Evolutionary conservation across 202 grass and related monocot genomes (phyloP).

Genomic region (Miscanthus sacchariflorus): DNA sequence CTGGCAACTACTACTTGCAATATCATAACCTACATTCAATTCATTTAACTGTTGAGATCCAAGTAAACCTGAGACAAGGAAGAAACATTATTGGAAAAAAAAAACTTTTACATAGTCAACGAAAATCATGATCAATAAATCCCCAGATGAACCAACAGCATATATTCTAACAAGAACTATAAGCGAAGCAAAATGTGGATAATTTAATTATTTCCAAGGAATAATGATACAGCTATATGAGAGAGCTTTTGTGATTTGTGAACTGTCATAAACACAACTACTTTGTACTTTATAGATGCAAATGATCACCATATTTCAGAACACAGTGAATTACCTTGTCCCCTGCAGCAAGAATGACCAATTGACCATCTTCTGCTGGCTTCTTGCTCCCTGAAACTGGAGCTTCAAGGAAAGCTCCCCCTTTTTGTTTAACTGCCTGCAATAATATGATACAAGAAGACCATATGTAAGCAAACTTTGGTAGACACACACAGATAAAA

Average conservation of each 20-base stretch:
- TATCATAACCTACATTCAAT: constrained; percentile 2
- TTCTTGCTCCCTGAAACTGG: constrained; percentile 99
- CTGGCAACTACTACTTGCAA: constrained; percentile 6
- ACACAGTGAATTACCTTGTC: constrained; percentile 69
- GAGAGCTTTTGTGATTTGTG: background rate
- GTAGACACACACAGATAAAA: background rate
- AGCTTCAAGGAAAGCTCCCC: constrained; percentile 91
- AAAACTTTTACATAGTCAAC: background rate
- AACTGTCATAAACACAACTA: background rate
- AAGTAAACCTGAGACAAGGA: background rate
- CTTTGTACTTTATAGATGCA: background rate
- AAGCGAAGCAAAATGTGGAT: background rate
- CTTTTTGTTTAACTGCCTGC: constrained; percentile 77
- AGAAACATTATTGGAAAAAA: background rate
- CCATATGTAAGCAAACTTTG: constrained; percentile 35
- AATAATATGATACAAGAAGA: constrained; percentile 36
- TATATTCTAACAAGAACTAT: background rate
- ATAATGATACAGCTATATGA: background rate
- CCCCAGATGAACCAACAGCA: background rate
- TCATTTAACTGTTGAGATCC: background rate
- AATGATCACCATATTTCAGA: background rate
- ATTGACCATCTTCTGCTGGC: constrained; percentile 98
- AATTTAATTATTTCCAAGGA: background rate
- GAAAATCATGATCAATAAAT: constrained; percentile 10
- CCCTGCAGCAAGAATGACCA: constrained; percentile 97